Conservation (phyloP, 2,329 filamentous ascomycete genomes). For the Hymenoscyphus repandus region DNA sequence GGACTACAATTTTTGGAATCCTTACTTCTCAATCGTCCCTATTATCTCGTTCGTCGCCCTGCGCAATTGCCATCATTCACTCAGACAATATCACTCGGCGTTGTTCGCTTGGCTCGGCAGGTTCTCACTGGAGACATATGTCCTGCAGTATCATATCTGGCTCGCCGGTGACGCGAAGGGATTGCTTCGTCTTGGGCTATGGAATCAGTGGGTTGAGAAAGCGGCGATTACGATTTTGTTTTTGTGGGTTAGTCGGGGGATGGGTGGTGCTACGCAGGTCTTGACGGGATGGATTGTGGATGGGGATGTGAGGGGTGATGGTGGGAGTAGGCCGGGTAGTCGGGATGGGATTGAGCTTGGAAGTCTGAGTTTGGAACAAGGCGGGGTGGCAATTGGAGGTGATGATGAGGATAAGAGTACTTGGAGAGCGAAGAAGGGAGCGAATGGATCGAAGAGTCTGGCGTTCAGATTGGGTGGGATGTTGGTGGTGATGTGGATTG, state of each 20-base stretch:
- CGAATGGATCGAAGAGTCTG: background rate
- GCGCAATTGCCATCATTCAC: conserved; percentile 40
- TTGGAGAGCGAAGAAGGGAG: background rate
- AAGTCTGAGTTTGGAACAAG: background rate
- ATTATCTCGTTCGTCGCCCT: conserved; percentile 47
- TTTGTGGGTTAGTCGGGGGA: conserved; percentile 37
- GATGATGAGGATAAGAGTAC: background rate
- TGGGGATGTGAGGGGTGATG: conserved; percentile 1
- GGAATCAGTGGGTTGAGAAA: conserved; percentile 33
- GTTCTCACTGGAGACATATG: conserved; percentile 53
- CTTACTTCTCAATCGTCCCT: conserved; percentile 48
- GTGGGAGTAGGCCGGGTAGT: background rate
- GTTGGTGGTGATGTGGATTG: conserved; percentile 12
- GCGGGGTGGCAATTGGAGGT: background rate
- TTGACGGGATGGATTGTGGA: conserved; percentile 36
- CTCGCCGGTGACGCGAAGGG: conserved; percentile 53
- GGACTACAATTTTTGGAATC: conserved; percentile 46
- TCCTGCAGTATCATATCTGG: conserved; percentile 58
- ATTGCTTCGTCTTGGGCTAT: conserved; percentile 36
- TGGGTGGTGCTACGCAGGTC: conserved; percentile 33
- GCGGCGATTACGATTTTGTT: conserved; percentile 38
- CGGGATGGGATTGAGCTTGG: background rate
- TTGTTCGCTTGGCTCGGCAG: conserved; percentile 50
- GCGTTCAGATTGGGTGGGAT: conserved; percentile 9
- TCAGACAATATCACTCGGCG: conserved; percentile 40